A percentile compares a stretch with the other conserved stretches of the same genome.
Conservation (phyloP, 345 rosid genomes). For the Sisymbrium altissimum region DNA sequence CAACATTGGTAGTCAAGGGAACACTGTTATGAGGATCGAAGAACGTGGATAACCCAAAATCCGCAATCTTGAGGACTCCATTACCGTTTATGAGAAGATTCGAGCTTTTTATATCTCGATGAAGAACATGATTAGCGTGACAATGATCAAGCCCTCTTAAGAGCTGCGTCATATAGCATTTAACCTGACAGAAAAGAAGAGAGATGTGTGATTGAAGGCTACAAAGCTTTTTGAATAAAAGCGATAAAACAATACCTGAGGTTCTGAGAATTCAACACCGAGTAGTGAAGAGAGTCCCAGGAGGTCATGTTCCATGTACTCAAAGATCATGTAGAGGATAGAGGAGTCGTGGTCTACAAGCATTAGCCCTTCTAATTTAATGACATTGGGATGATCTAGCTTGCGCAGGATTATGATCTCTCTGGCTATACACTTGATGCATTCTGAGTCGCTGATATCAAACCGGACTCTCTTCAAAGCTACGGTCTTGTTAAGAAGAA, state of each 20-base stretch:
- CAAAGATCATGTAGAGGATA: constrained; percentile 76
- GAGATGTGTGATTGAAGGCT: not conserved
- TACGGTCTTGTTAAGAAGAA: constrained; percentile 55
- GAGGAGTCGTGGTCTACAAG: constrained; percentile 51
- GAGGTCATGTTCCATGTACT: constrained; percentile 98
- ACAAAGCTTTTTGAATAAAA: not conserved
- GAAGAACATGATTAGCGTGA: constrained; percentile 69
- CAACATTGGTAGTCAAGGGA: constrained; percentile 81
- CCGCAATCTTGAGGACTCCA: constrained; percentile 90
- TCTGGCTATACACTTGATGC: constrained; percentile 80
- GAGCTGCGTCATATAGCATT: constrained; percentile 90
- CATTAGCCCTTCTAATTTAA: constrained; percentile 82
- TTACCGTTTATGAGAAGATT: constrained; percentile 74
- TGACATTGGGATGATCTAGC: constrained; percentile 85
- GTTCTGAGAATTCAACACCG: constrained; percentile 63
- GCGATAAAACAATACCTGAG: constrained; percentile 53
- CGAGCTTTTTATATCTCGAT: constrained; percentile 93
- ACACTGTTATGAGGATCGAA: constrained; percentile 55
- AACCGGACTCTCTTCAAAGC: constrained; percentile 77
- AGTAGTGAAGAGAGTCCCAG: constrained; percentile 77
- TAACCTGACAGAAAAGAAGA: constrained; percentile 49
- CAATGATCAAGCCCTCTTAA: constrained; percentile 91
- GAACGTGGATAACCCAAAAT: constrained; percentile 82
- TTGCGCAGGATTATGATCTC: constrained; percentile 75
- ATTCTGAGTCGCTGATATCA: constrained; percentile 64